Conservation (phyloP, 2,329 filamentous ascomycete species). For the Colletotrichum sp. region DNA sequence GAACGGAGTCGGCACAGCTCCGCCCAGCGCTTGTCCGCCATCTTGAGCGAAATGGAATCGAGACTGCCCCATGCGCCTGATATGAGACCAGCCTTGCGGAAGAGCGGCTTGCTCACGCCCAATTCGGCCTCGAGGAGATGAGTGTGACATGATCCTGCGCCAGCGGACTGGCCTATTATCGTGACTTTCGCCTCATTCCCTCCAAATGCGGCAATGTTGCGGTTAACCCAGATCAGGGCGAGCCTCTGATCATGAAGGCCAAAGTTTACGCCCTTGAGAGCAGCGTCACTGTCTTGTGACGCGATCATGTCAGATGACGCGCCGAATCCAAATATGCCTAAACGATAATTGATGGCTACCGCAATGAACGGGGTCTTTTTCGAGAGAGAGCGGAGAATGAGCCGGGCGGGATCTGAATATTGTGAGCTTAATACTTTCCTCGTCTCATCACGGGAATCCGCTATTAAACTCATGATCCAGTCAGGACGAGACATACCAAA, state of each 20-base stretch:
- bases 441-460: too few species aligned
- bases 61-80: neutral
- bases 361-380: neutral
- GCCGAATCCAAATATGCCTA: neutral
- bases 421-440: neutral
- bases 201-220: neutral
- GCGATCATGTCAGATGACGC: neutral
- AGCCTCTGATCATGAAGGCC: neutral
- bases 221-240: neutral
- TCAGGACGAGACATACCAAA: neutral
- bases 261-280: neutral
- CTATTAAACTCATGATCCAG: too few species aligned
- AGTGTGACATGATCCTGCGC: neutral
- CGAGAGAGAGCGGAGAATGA: neutral
- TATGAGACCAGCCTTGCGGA: neutral
- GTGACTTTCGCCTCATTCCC: neutral
- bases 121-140: neutral
- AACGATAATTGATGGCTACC: neutral
- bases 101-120: neutral
- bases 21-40: neutral
- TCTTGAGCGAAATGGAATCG: neutral
- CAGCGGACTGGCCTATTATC: neutral
- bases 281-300: neutral
- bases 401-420: neutral
- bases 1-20: neutral